Base-by-base conservation (phyloP, 192 early-diverging fungal genomes). In the Coemansia sp. region DNA sequence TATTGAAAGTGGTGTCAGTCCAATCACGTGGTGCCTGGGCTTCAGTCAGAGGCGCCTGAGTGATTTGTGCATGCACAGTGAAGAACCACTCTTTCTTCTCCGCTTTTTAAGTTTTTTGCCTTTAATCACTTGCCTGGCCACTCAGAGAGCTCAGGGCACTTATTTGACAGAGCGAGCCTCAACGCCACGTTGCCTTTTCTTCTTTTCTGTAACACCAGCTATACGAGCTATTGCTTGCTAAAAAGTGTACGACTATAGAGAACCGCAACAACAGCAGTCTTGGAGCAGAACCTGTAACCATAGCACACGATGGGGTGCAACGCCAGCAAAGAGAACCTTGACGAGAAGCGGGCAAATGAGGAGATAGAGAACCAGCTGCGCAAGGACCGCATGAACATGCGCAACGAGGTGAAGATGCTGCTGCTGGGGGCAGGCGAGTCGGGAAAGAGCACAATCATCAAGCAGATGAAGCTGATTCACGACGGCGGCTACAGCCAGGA, bases 381-480 rank as follows among this genome's bases (percentile, higher is more conserved):
- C 64, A 81, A 82, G 41, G 95, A 98, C 60, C 87, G 88, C 60
- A 68, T 84, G 41, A 82, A 81, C 46, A 69, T 92, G 79, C 81
- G 87, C 38, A 92, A 93, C 62, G 91, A 96, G 77, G 87, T 98
- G 67, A 98, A 98, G 81, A 94, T 98, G 91, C 82, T 98, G 26
- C 79, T 98, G 45, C 82, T 98, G 12, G 86, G 85, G 2, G 92
- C 95, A 36, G 95, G 95, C 60, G 95, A 98, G 77, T 96, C 95
- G 8, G 95, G 95, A 50, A 98, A 98, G 78, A 90, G 87, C 39
- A 98, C 95, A 17, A 93, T 98, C 64, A 80, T 98, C 51, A 98
- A 98, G 73, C 95, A 98, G 68, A 96, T 98, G 93, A 94, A 93
- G 71, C 83, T 98, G 50, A 96, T 98, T 60, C 93, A 98, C 73